A percentile compares a stretch with the other conserved stretches of the same genome.
Conservation (phyloP, 371 early-diverging fungal species). For the Circinella minor region DNA sequence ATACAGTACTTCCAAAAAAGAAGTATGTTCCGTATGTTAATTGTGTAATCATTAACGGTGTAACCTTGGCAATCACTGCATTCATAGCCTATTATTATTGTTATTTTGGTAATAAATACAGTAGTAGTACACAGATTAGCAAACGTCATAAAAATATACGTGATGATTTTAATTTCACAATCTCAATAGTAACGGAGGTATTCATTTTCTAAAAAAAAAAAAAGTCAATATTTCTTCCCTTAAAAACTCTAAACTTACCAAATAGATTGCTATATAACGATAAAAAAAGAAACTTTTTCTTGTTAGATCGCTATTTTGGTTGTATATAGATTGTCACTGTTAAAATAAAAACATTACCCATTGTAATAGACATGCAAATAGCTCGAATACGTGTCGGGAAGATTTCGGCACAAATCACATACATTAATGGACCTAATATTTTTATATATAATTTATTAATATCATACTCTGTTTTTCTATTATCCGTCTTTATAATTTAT, state of each 20-base stretch:
- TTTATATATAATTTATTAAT: background rate
- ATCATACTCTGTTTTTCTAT: too few relatives aligned
- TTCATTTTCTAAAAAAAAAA: background rate
- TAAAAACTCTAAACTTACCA: background rate
- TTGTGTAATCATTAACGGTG: conserved; percentile 48
- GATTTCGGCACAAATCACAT: conserved; percentile 74
- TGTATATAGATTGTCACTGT: background rate
- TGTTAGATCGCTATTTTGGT: background rate
- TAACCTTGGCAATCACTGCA: conserved; percentile 52
- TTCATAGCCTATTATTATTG: conserved; percentile 32
- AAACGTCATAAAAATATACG: too few relatives aligned
- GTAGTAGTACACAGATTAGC: too few relatives aligned
- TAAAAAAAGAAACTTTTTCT: background rate
- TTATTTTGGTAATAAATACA: too few relatives aligned
- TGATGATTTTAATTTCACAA: too few relatives aligned
- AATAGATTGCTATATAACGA: background rate
- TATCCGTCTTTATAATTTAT: too few relatives aligned
- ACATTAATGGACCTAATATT: conserved; percentile 47
- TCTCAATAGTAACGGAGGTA: background rate
- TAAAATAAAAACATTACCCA: conserved; percentile 10
- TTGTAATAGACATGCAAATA: conserved; percentile 54
- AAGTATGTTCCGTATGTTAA: conserved; percentile 59
- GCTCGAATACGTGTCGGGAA: conserved; percentile 50
- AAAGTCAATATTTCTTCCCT: too few relatives aligned
- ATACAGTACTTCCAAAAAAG: conserved; percentile 51